These are phyloP conservation scores for Digitaria exilis DNA, from an alignment of 202 grass and related monocot genomes.

Conservation along the genomic window DNA sequence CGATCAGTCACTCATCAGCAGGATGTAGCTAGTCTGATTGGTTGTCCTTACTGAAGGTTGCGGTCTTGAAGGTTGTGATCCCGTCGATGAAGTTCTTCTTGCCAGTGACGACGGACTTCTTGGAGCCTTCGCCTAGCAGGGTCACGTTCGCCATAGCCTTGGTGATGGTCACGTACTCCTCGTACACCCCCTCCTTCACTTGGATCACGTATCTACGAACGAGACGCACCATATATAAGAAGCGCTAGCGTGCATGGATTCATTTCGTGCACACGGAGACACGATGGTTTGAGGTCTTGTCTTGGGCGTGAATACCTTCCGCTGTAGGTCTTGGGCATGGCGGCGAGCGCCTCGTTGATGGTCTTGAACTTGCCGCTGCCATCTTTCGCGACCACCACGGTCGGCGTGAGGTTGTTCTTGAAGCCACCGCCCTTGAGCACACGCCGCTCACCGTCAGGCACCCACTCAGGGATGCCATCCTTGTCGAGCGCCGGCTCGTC, in stretches of 20 bases:
- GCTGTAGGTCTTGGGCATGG: slow-evolving; percentile 57
- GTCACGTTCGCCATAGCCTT: slow-evolving; percentile 60
- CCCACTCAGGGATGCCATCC: slow-evolving; percentile 72
- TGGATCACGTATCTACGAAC: slow-evolving; percentile 78
- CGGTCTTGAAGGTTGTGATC: slow-evolving; percentile 69
- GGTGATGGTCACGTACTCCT: slow-evolving; percentile 66
- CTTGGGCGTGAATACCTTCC: too few relatives aligned
- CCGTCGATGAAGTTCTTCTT: slow-evolving; percentile 81
- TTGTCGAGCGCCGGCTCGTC: slow-evolving; percentile 15
- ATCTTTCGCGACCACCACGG: slow-evolving; percentile 83
- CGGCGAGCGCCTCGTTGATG: slow-evolving; percentile 68
- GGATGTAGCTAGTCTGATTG: background rate
- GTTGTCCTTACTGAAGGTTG: slow-evolving; percentile 67
- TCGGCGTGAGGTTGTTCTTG: slow-evolving; percentile 51
- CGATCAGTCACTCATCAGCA: background rate
- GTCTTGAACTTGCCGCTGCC: slow-evolving; percentile 79
- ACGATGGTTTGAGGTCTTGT: too few relatives aligned
- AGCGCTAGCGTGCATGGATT: too few relatives aligned
- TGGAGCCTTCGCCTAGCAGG: slow-evolving; percentile 68
- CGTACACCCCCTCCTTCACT: slow-evolving; percentile 85
- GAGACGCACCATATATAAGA: too few relatives aligned
- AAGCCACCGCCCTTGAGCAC: slow-evolving; percentile 57
- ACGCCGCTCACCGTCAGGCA: slow-evolving; percentile 56
- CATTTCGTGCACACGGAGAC: too few relatives aligned
- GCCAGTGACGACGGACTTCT: slow-evolving; percentile 68